These are phyloP conservation scores for Rutstroemia sydowiana DNA, from an alignment of 2,329 filamentous ascomycete species.

Conservation along the genomic window DNA sequence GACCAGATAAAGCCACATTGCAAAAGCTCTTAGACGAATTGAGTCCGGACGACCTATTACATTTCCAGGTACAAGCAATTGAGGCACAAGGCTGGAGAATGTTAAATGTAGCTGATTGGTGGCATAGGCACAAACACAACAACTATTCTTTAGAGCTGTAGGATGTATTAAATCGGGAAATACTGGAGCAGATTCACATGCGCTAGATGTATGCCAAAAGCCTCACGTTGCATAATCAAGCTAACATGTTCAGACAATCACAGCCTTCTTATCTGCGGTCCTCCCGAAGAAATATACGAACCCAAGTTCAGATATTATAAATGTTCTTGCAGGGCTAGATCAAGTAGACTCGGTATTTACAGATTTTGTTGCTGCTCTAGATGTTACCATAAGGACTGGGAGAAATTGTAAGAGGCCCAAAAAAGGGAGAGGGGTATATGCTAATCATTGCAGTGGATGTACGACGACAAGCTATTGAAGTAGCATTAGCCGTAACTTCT, in stretches of 20 bases:
- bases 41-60: constrained; percentile 66
- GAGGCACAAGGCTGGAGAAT: neutral
- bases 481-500: constrained; percentile 75
- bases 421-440: neutral
- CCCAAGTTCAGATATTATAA: constrained; percentile 90
- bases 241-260: constrained; percentile 65
- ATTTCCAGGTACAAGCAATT: constrained; percentile 50
- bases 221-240: constrained; percentile 24
- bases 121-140: constrained; percentile 32
- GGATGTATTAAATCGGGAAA: constrained; percentile 54
- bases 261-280: constrained; percentile 75
- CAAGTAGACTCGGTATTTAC: constrained; percentile 80
- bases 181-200: constrained; percentile 63
- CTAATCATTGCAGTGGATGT: constrained; percentile 53
- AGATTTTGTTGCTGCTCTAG: constrained; percentile 77
- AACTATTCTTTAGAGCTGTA: constrained; percentile 71
- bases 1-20: constrained; percentile 66
- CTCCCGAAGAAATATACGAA: constrained; percentile 90
- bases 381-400: constrained; percentile 74
- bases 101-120: constrained; percentile 10
- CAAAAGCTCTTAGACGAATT: constrained; percentile 62
- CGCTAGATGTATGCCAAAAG: constrained; percentile 65
- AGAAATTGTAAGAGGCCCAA: constrained; percentile 46
- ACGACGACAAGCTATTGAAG: constrained; percentile 71
- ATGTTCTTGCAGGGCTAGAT: constrained; percentile 80